phyloP scores from a whole-genome alignment of 73 alveolate genomes.

The Paramecium sonneborni region DNA sequence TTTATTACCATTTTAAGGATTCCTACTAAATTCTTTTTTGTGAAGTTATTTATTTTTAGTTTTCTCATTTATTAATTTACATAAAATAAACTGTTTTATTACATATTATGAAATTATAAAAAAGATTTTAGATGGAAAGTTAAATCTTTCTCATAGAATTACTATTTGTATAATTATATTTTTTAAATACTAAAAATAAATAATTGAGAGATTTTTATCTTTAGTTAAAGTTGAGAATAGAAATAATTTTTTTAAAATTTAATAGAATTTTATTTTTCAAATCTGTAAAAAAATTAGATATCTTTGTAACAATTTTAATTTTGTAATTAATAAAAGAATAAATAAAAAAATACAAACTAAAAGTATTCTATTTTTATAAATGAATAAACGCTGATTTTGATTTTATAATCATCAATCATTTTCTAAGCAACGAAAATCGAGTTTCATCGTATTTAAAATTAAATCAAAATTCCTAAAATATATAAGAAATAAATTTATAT shows the following conservation, averaged over 20 bases:
- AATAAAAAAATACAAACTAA: neutral
- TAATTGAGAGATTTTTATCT: too few species aligned
- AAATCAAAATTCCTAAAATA: constrained; percentile 23
- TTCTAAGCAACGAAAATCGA: constrained; percentile 16
- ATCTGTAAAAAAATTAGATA: too few species aligned
- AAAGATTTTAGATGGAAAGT: neutral
- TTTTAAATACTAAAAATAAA: too few species aligned
- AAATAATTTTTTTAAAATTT: too few species aligned
- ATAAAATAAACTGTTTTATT: neutral
- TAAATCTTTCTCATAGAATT: neutral
- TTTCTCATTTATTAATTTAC: neutral
- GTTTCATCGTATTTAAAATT: constrained; percentile 9
- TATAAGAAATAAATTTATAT: neutral
- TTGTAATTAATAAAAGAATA: neutral
- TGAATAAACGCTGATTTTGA: neutral
- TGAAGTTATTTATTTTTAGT: neutral
- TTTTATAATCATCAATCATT: neutral
- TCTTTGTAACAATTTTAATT: too few species aligned
- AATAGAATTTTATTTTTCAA: too few species aligned
- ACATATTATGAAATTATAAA: neutral
- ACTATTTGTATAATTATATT: too few species aligned
- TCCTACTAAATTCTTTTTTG: neutral
- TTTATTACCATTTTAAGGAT: constrained; percentile 36
- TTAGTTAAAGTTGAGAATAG: too few species aligned
- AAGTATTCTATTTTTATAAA: neutral